Conservation (phyloP, 2,329 filamentous ascomycete species). For the Penicillium sp. region DNA sequence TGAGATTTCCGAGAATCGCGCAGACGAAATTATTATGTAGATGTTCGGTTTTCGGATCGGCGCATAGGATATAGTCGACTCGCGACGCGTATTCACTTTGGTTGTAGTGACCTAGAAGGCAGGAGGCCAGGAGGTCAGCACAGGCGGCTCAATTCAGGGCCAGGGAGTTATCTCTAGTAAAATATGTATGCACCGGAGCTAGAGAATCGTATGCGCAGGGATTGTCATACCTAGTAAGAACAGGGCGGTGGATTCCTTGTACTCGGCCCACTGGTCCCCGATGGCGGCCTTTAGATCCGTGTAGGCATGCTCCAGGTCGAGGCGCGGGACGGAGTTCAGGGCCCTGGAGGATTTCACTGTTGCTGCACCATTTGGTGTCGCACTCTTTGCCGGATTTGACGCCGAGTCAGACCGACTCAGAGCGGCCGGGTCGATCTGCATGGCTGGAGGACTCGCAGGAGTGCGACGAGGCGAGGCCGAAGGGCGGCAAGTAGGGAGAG, state of each 20-base stretch:
- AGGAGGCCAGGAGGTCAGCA: constrained; percentile 22
- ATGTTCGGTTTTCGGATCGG: constrained; percentile 54
- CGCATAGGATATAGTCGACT: constrained; percentile 56
- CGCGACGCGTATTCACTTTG: constrained; percentile 61
- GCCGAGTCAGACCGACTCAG: constrained; percentile 45
- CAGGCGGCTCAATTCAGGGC: constrained; percentile 2
- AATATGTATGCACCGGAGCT: neutral
- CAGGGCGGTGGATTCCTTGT: constrained; percentile 58
- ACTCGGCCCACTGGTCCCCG: constrained; percentile 60
- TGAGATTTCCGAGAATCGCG: constrained; percentile 60
- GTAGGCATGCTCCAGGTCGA: constrained; percentile 65
- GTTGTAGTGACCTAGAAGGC: constrained; percentile 55
- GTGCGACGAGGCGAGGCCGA: constrained; percentile 43
- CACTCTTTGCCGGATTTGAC: constrained; percentile 35
- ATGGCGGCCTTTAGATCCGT: constrained; percentile 61
- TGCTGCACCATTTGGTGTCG: constrained; percentile 29
- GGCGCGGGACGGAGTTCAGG: constrained; percentile 56
- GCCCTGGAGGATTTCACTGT: constrained; percentile 52
- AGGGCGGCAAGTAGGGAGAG: constrained; percentile 34
- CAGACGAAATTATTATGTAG: constrained; percentile 64
- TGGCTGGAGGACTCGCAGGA: constrained; percentile 34
- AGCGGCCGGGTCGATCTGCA: constrained; percentile 49
- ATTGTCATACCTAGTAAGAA: constrained; percentile 57
- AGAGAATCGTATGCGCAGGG: neutral
- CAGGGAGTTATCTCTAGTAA: neutral